These are phyloP conservation scores for Lathyrus sativus DNA, from an alignment of 306 rosid species.

Conservation along the genomic window DNA sequence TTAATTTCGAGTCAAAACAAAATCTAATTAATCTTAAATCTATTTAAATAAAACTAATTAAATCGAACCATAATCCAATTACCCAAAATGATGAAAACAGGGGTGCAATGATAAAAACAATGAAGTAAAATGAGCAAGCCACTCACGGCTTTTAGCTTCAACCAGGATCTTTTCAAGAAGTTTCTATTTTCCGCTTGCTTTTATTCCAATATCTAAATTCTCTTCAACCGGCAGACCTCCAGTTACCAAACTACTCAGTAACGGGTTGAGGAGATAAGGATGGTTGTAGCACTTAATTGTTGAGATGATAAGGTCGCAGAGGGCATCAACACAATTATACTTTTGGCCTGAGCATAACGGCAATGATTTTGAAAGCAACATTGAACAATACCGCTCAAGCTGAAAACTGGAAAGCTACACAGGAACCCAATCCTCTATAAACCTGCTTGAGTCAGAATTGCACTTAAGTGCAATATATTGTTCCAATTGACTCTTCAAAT, in stretches of 20 bases:
- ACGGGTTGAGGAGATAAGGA: conserved; percentile 44
- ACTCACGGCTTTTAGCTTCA: conserved; percentile 41
- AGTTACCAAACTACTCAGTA: conserved; percentile 32
- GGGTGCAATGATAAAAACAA: too few relatives aligned
- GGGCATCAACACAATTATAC: conserved; percentile 33
- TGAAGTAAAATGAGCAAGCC: too few relatives aligned
- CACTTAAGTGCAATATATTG: conserved; percentile 42
- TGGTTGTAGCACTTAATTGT: conserved; percentile 52
- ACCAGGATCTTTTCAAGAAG: conserved; percentile 49
- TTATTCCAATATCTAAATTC: conserved; percentile 42
- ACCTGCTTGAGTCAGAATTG: conserved; percentile 37
- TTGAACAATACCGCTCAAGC: conserved; percentile 54
- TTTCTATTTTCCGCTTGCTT: conserved; percentile 48
- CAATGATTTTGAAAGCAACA: conserved; percentile 44
- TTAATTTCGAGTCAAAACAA: too few relatives aligned
- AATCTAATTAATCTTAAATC: too few relatives aligned
- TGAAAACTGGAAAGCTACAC: conserved; percentile 50
- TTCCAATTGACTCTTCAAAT: conserved; percentile 42
- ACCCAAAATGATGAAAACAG: too few relatives aligned
- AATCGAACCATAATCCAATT: too few relatives aligned
- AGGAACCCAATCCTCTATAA: conserved; percentile 57
- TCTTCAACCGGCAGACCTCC: conserved; percentile 43
- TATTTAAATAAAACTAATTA: too few relatives aligned
- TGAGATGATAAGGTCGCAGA: conserved; percentile 45
- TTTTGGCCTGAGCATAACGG: conserved; percentile 46